Evolutionary conservation across 2,329 filamentous ascomycete species (phyloP), one percentile per base, ranked within the genome.

Genomic region (Fusarium incarnatum): DNA sequence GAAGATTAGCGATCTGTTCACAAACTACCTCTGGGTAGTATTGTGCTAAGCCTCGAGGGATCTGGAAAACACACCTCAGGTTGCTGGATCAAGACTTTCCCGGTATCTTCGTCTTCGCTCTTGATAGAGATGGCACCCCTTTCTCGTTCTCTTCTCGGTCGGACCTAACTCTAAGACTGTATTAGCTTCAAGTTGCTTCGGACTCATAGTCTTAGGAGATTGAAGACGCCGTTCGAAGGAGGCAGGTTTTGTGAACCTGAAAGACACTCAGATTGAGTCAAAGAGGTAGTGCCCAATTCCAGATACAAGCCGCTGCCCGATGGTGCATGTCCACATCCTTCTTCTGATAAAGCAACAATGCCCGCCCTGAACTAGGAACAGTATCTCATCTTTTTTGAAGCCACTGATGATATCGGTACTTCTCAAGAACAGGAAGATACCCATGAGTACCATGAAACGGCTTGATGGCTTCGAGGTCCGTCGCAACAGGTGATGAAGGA

Each of bases 161-260:
- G 42, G 37, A 27, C 46, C 67, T 71, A 53, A 25, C 18, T 60
- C 22, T 53, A 37, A 22, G 30, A 40, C 40, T 15, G 16, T 15
- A 34, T 70, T 49, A 70, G 67, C 50, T 68, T 55, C 48, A 46
- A 15, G 16, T 34, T 41, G 12, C 7, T 45, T 49, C 55, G 22
- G 7, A 12, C 25, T 12, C 37, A 20, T 16, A 23, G n/a, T 25
- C 23, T 45, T 40, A 23, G 22, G 18, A 12, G n/a, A 18, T 37
- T 8, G 11, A 30, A 27, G n/a, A 22, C 42, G 28, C 9, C 12
- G 16, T 15, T 15, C 18, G 30, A 13, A 40, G 28, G 47, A 27
- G 16, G 54, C 15, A 34, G 13, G 8, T 22, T 45, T 41, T 11
- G 27, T 15, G 49, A 50, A 55, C 34, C 20, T 20, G 22, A n/a